Conservation (phyloP, 352 stramenopile genomes). For the Phytophthora macrochlamydospora region DNA sequence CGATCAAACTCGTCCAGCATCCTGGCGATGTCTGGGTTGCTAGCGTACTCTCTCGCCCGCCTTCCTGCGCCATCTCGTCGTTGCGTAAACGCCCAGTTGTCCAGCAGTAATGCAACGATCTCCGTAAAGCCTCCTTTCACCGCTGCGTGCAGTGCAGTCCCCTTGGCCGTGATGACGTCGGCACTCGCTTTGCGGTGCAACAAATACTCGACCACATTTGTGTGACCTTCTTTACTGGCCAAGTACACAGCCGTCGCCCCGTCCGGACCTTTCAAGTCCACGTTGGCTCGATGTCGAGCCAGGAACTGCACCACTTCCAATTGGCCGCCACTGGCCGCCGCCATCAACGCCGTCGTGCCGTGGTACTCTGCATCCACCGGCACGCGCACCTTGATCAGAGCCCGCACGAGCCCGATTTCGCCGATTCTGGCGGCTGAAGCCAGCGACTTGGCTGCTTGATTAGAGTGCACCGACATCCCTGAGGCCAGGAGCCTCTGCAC, state of each 20-base stretch:
- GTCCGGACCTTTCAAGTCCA: conserved; percentile 24
- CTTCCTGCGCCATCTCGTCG: conserved; percentile 18
- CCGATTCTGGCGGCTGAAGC: conserved; percentile 21
- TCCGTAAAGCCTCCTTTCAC: conserved; percentile 19
- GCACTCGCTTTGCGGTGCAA: conserved; percentile 15
- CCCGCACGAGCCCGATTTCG: conserved; percentile 20
- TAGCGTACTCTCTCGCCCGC: conserved; percentile 19
- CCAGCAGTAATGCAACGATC: conserved; percentile 20
- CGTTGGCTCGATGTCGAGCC: conserved; percentile 38
- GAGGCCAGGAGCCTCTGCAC: conserved; percentile 17
- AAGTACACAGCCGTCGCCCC: conserved; percentile 26
- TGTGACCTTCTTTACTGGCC: conserved; percentile 17
- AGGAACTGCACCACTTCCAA: conserved; percentile 73
- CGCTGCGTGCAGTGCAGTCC: conserved; percentile 25
- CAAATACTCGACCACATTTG: conserved; percentile 20
- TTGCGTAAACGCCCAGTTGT: conserved; percentile 23
- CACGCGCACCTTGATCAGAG: conserved; percentile 26
- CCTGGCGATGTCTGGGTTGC: conserved; percentile 16
- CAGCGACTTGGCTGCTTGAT: conserved; percentile 18
- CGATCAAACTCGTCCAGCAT: conserved; percentile 22
- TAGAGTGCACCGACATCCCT: conserved; percentile 28
- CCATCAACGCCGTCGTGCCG: conserved; percentile 89
- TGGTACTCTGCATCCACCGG: conserved; percentile 39
- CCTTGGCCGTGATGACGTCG: conserved; percentile 18
- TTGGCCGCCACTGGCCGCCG: conserved; percentile 89